Conservation (phyloP, 2,329 filamentous ascomycete species). For the Sclerotinia glacialis region DNA sequence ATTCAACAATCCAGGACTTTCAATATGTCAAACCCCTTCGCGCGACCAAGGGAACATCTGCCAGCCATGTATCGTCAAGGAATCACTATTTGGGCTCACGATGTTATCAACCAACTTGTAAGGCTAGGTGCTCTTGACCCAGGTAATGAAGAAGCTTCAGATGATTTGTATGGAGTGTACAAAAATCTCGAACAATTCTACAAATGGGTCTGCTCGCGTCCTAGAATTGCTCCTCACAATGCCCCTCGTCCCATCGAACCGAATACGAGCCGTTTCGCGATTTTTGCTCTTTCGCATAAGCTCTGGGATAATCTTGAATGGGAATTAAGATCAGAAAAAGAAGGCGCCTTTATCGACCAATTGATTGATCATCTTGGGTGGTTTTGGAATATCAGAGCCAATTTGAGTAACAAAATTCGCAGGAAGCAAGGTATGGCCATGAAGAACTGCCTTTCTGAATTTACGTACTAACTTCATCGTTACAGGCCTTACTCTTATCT, state of each 20-base stretch:
- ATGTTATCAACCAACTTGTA: conserved; percentile 1
- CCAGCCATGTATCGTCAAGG: not conserved
- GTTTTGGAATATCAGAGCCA: conserved; percentile 8
- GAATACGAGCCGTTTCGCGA: not conserved
- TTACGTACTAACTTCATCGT: not conserved
- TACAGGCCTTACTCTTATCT: not conserved
- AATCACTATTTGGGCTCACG: conserved; percentile 6
- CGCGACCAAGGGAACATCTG: not conserved
- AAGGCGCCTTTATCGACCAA: not conserved
- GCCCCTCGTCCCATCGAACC: too few relatives aligned
- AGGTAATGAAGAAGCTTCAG: not conserved
- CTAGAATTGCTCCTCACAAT: not conserved
- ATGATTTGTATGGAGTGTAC: not conserved
- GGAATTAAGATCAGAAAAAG: not conserved
- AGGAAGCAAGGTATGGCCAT: not conserved
- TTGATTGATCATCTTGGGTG: conserved; percentile 1
- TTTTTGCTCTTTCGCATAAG: not conserved
- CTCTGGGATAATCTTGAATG: conserved; percentile 10
- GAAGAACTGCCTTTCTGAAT: not conserved
- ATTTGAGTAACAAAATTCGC: not conserved
- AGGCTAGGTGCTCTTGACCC: not conserved
- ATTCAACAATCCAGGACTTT: not conserved
- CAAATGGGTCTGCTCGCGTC: not conserved
- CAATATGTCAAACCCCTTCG: not conserved
- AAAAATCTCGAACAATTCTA: not conserved